Evolutionary conservation across 345 rosid species (phyloP).

Genomic region (Corymbia maculata): DNA sequence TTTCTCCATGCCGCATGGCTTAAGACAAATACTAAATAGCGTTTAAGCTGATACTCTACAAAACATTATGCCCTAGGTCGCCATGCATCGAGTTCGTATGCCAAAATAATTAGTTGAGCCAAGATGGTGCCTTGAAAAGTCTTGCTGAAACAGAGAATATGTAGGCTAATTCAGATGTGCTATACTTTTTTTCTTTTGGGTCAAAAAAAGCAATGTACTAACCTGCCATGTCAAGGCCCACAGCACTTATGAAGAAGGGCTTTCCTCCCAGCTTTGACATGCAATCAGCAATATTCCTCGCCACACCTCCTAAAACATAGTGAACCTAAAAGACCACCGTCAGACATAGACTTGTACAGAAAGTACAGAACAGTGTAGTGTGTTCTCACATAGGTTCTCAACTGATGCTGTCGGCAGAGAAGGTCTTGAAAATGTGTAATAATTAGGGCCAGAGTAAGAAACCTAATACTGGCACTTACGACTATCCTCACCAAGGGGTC

Average conservation of each 20-base stretch:
- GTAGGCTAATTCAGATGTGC: background rate
- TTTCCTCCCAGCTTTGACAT: conserved; percentile 66
- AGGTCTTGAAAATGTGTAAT: background rate
- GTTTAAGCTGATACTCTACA: background rate
- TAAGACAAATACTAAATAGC: background rate
- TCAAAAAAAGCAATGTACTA: background rate
- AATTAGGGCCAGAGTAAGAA: background rate
- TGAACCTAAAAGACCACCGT: conserved; percentile 28
- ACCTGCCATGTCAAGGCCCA: conserved; percentile 79
- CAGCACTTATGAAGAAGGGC: conserved; percentile 74
- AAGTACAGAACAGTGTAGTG: background rate
- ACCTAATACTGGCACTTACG: background rate
- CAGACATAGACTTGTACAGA: background rate
- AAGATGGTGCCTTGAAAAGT: background rate
- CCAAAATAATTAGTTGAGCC: background rate
- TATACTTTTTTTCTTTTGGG: no score
- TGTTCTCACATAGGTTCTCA: background rate
- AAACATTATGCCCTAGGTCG: background rate
- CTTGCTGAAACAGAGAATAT: background rate
- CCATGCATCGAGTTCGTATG: background rate
- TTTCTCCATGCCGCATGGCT: background rate
- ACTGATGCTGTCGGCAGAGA: background rate
- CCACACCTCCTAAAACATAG: conserved; percentile 80
- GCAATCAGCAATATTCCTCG: conserved; percentile 82
- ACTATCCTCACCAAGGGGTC: background rate